phyloP scores from a whole-genome alignment of 371 early-diverging fungal genomes.

The Umbelopsis sp. region DNA sequence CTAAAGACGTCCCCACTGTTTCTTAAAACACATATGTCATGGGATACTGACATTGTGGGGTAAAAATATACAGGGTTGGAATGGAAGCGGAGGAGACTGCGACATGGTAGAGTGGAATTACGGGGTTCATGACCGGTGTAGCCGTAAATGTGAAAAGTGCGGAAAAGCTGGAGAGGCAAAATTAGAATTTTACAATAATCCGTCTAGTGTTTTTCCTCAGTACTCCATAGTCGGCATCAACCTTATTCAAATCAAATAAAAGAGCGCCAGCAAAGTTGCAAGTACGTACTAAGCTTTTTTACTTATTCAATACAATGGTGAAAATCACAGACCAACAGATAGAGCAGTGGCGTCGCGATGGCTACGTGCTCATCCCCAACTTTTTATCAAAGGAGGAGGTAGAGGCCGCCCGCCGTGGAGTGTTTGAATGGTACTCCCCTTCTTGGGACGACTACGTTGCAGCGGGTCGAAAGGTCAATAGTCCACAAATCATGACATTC shows the following conservation, averaged over 20 bases:
- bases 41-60: too few species aligned
- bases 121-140: too few species aligned
- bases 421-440: conserved; percentile 8
- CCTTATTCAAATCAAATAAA: too few species aligned
- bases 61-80: too few species aligned
- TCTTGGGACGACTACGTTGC: conserved; percentile 14
- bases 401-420: background rate
- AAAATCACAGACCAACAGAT: conserved; percentile 9
- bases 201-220: background rate
- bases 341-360: conserved; percentile 13
- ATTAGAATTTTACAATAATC: background rate
- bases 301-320: background rate
- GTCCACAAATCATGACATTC: background rate
- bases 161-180: background rate
- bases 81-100: too few species aligned
- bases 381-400: conserved; percentile 3
- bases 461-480: background rate
- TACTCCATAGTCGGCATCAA: too few species aligned
- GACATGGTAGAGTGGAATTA: background rate
- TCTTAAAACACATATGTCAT: too few species aligned
- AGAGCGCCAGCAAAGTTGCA: too few species aligned
- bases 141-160: background rate
- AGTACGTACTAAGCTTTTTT: background rate
- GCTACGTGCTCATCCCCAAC: conserved; percentile 1
- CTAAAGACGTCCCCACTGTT: too few species aligned